A percentile compares a stretch with the other conserved stretches of the same genome.
Evolutionary conservation across 2,329 filamentous ascomycete species (phyloP).

Genomic region (Pseudovirgaria hyperparasitica): DNA sequence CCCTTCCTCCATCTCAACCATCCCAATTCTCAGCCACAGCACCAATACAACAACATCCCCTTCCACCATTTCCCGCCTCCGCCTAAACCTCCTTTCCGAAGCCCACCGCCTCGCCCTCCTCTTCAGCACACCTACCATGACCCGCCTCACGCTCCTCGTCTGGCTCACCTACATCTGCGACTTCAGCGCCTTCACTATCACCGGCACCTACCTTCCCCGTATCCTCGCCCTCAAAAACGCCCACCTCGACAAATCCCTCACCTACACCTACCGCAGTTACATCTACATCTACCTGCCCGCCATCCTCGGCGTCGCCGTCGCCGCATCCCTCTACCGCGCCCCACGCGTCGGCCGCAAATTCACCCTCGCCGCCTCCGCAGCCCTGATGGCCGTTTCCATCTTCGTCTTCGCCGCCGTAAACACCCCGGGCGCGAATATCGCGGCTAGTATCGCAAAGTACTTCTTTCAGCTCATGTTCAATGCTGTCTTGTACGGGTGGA

Average conservation of each 20-base stretch:
- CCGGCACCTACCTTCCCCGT: constrained; percentile 35
- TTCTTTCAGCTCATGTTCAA: constrained; percentile 42
- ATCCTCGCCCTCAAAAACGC: constrained; percentile 42
- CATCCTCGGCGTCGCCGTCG: constrained; percentile 38
- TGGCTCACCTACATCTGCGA: constrained; percentile 41
- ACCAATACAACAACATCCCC: constrained; percentile 13
- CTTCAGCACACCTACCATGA: constrained; percentile 29
- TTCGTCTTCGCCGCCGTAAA: constrained; percentile 35
- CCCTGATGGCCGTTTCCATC: constrained; percentile 31
- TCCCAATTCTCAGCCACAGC: constrained; percentile 18
- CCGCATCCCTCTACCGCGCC: constrained; percentile 34
- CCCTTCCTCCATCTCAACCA: constrained; percentile 3
- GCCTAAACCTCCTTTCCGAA: too few relatives aligned
- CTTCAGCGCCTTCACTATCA: constrained; percentile 34
- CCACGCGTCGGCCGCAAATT: constrained; percentile 31
- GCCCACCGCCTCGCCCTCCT: constrained; percentile 31
- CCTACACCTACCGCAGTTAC: constrained; percentile 39
- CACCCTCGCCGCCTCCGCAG: constrained; percentile 31
- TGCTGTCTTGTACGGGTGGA: constrained; percentile 39
- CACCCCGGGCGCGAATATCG: constrained; percentile 32
- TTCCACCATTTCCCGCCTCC: constrained; percentile 17
- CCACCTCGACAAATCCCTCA: constrained; percentile 28
- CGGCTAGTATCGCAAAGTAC: constrained; percentile 39
- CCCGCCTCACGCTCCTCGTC: constrained; percentile 33
- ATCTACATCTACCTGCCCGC: constrained; percentile 43